Evolutionary conservation across 805 yeast species (phyloP), one percentile per base, ranked within the genome.

Genomic region (Candida lessepsii): DNA sequence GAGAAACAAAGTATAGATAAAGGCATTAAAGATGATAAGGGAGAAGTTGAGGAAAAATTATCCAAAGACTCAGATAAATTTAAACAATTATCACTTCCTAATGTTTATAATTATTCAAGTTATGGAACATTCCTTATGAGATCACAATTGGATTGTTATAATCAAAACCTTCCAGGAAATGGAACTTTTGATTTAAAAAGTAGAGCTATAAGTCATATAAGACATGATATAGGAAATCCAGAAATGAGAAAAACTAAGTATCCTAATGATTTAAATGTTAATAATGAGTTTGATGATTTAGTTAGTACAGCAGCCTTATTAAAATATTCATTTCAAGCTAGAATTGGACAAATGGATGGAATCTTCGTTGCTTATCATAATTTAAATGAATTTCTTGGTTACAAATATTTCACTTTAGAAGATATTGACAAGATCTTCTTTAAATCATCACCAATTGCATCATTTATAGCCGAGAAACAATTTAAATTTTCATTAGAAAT

Each of bases 331-430:
- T 70, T 91, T 49, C 98, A 93, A 60, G 98, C 96, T 0, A 72
- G 97, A 46, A 85, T 91, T 29, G 99, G 98, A 2, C 81, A 85
- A 52, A 91, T 93, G 98, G 97, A 90, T 61, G 99, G 99, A 5
- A 87, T 93, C 2, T 88, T 86, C 50, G 72, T 91, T 11, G 96
- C 96, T 0, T 91, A 82, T 59, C 99, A 91, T 60, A 91, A 90
- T 58, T 75, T 88, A 37, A 71, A 77, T 21, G 67, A 80, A 35
- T 76, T 90, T 51, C 87, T 91, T 61, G 99, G 97, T 3, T 93
- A 89, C 60, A 91, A 89, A 59, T 91, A 91, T 58, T 57, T 91
- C 20, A 90, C 96, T 1, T 64, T 90, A 36, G 61, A 67, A 1
- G 86, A 81, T 28, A 75, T 91, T 47, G 97, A 91, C 57, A 52